phyloP scores from a whole-genome alignment of 2,329 filamentous ascomycete genomes.

The Westerdykella sp. region DNA sequence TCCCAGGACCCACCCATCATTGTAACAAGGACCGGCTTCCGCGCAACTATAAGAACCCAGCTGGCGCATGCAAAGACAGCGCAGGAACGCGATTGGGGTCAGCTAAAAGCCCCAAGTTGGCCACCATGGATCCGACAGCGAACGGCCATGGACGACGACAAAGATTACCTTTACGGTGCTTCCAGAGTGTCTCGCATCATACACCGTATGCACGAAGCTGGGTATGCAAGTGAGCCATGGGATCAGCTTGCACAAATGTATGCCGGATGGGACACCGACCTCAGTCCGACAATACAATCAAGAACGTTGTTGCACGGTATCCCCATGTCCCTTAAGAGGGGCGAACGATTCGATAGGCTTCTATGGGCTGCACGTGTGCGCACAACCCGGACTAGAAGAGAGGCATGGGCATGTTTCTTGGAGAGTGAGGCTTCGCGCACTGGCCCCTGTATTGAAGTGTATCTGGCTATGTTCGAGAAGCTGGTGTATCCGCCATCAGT shows the following conservation, averaged over 20 bases:
- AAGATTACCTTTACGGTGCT: constrained; percentile 50
- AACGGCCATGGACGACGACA: constrained; percentile 54
- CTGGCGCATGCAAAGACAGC: constrained; percentile 52
- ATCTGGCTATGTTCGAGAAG: constrained; percentile 54
- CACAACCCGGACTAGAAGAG: constrained; percentile 54
- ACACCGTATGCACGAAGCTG: constrained; percentile 53
- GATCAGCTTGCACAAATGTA: constrained; percentile 50
- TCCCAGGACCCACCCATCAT: constrained; percentile 47
- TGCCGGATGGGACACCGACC: constrained; percentile 58
- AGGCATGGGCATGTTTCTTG: constrained; percentile 61
- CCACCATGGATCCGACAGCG: constrained; percentile 60
- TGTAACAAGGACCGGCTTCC: constrained; percentile 54
- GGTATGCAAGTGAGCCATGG: constrained; percentile 48
- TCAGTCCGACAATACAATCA: constrained; percentile 57
- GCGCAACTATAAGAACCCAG: constrained; percentile 51
- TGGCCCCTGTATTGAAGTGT: constrained; percentile 39
- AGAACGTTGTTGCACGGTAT: constrained; percentile 39
- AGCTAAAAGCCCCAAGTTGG: constrained; percentile 56
- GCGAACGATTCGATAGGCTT: constrained; percentile 14
- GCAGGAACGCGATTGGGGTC: constrained; percentile 52
- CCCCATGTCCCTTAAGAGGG: constrained; percentile 5
- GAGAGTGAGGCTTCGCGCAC: constrained; percentile 45
- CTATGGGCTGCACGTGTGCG: constrained; percentile 54
- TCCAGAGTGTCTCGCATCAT: constrained; percentile 54
- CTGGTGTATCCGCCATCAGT: constrained; percentile 37